Base-by-base conservation (phyloP, 2,329 filamentous ascomycete species). In the Fusarium sp. region DNA sequence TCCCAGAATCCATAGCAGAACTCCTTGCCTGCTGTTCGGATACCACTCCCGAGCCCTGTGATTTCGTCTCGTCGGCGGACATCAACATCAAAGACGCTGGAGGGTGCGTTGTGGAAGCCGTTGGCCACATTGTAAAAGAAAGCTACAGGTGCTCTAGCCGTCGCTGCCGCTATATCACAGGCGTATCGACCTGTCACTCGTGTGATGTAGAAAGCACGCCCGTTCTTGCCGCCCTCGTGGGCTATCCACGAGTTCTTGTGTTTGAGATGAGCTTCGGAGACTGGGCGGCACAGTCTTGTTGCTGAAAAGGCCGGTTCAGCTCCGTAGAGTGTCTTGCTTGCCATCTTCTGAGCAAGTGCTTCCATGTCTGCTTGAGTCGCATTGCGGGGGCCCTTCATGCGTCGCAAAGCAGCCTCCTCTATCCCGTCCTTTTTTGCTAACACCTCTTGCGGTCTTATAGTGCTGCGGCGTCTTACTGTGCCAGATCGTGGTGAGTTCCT, bases 81-180 rank as follows among this genome's bases (percentile, higher is more conserved):
- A 22, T 86, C 89, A 6, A 62, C 48, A 16, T 88, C 90, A 13
- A 92, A 73, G 8, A 76, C 92, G 5, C 93, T 81, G 51, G 88
- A 90, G 0, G 91, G 91, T 3, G 87, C 89, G 71, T 94, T 93
- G 75, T 92, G 91, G 69, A 93, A 92, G 0, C 91, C 91, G 76
- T 90, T 90, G 2, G 91, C 88, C 37, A 93, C 79, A 29, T 89
- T 90, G 56, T 93, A 80, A 12, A 90, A 89, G 57, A 93, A 87
- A 61, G 92, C 88, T 75, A 92, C 87, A 0, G 91, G 91, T 0
- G 89, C 86, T 65, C 88, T 89, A 51, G 92, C 79, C 0, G 88
- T 83, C 24, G 89, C 87, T 40, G 85, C 86, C 10, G 90, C 84
- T 20, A 92, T 86, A 14, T 87, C 84, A n/a, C 83, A 82, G 13